These are phyloP conservation scores for Calendula officinalis DNA, from an alignment of 129 eudicot species.

Conservation along the genomic window DNA sequence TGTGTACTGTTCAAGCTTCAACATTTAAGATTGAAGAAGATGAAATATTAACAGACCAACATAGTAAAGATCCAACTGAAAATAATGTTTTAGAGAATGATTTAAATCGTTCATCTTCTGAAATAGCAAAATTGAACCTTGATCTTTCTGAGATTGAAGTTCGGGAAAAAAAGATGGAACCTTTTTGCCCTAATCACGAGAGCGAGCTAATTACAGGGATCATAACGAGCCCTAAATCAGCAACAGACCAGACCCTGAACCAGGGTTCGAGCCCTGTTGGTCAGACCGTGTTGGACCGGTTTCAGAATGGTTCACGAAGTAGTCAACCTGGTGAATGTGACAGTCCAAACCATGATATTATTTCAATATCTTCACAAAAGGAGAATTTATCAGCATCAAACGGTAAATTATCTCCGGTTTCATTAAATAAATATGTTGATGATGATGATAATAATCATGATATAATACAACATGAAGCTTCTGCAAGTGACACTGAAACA, in stretches of 20 bases:
- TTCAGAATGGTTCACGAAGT: conserved; percentile 9
- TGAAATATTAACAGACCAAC: conserved; percentile 17
- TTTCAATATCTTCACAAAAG: conserved; percentile 51
- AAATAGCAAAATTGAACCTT: conserved; percentile 21
- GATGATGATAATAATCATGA: conserved; percentile 42
- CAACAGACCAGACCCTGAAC: conserved; percentile 15
- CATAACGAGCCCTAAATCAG: conserved; percentile 7
- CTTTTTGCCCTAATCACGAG: neutral
- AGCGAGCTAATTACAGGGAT: conserved; percentile 11
- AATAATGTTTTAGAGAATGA: conserved; percentile 23
- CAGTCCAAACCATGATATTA: conserved; percentile 31
- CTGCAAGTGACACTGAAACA: conserved; percentile 35
- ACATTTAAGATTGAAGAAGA: conserved; percentile 22
- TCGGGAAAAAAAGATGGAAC: conserved; percentile 31
- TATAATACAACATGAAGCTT: conserved; percentile 37
- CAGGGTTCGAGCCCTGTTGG: conserved; percentile 22
- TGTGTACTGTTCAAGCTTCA: conserved; percentile 8
- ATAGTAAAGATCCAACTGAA: conserved; percentile 24
- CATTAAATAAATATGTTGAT: conserved; percentile 38
- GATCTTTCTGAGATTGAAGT: conserved; percentile 25
- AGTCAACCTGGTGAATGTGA: conserved; percentile 32
- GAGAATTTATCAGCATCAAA: conserved; percentile 43
- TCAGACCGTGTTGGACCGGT: conserved; percentile 28
- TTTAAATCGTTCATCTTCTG: conserved; percentile 14
- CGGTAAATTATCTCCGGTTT: conserved; percentile 43